These are phyloP conservation scores for Flammula alnicola DNA, from an alignment of 1,284 basidiomycete genomes.

Conservation along the genomic window DNA sequence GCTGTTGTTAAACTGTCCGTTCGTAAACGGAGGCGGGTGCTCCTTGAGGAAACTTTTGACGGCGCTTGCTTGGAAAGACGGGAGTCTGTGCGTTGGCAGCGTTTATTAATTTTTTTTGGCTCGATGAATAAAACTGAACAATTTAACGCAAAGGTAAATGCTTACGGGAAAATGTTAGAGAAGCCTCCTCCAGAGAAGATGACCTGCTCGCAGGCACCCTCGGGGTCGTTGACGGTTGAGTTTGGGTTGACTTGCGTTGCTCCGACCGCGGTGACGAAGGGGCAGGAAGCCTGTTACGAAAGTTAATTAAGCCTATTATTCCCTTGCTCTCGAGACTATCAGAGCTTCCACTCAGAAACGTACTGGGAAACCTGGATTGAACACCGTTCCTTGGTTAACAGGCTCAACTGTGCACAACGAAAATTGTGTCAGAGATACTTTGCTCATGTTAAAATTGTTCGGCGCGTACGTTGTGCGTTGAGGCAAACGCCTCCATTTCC, in stretches of 20 bases:
- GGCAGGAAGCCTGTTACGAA: slow-evolving; percentile 51
- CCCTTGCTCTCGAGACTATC: too few species aligned
- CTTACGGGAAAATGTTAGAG: slow-evolving; percentile 45
- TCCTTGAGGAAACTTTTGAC: slow-evolving; percentile 27
- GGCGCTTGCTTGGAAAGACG: slow-evolving; percentile 27
- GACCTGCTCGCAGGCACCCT: slow-evolving; percentile 43
- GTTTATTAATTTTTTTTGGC: too few species aligned
- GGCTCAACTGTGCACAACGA: slow-evolving; percentile 19
- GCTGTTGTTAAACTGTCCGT: slow-evolving; percentile 26
- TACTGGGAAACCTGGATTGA: slow-evolving; percentile 49
- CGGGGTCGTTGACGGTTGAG: slow-evolving; percentile 41
- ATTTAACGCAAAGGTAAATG: too few species aligned
- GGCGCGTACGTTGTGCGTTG: slow-evolving; percentile 32
- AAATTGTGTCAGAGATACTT: slow-evolving; percentile 18
- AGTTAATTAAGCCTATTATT: slow-evolving; percentile 22
- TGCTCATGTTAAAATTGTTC: neutral
- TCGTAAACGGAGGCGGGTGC: slow-evolving; percentile 27
- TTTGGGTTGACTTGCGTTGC: slow-evolving; percentile 53
- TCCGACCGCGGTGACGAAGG: slow-evolving; percentile 57
- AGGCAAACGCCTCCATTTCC: slow-evolving; percentile 46
- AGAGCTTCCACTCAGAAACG: too few species aligned
- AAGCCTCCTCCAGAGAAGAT: slow-evolving; percentile 54
- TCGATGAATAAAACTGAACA: too few species aligned
- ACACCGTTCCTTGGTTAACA: slow-evolving; percentile 30
- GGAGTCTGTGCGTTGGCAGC: slow-evolving; percentile 10